Evolutionary conservation across 2,329 filamentous ascomycete genomes (phyloP), one percentile per base, ranked within the genome.

Genomic region (Bimuria novae-zelandiae): DNA sequence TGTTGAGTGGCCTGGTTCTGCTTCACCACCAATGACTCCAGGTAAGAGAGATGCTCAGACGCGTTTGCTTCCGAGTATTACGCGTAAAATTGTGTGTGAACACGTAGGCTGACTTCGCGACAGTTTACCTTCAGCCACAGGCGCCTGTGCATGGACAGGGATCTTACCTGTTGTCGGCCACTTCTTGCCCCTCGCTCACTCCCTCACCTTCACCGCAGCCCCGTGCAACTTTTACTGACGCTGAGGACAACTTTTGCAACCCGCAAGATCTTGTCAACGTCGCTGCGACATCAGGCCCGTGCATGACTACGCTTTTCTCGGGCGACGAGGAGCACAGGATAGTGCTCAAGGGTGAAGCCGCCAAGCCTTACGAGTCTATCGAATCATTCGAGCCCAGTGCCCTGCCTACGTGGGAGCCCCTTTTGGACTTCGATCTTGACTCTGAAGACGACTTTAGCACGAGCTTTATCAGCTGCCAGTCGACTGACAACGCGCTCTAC

Each of bases 371-470:
- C 65, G 69, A 77, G 62, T 48, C 62, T 30, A 37, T 55, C 17
- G 58, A 66, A n/a, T 44, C 63, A 14, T 67, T 67, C 51, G 75
- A 80, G 62, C 78, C 82, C 61, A 74, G 77, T 51, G 83, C 83
- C 21, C 81, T 94, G 25, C 87, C 89, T 22, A 80, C 82, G 7
- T 95, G 96, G 63, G 90, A 95, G 73, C 89, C 91, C 61, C 85
- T 95, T 62, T 94, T 92, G 23, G 92, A 96, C 61, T 94, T 92
- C 21, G 92, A 96, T 66, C 82, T 96, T 51, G 92, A 96, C 72
- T 92, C 89, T 0, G 92, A 96, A 67, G 90, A 95, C 82, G 90
- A 94, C 71, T 91, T 95, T 67, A 44, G n/a, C 41, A 87, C 85
- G 71, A 83, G 84, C 50, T 82, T 95, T 7, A 86, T 91, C 59